phyloP scores from a whole-genome alignment of 2,329 filamentous ascomycete genomes.

The Hirsutella minnesotensis region DNA sequence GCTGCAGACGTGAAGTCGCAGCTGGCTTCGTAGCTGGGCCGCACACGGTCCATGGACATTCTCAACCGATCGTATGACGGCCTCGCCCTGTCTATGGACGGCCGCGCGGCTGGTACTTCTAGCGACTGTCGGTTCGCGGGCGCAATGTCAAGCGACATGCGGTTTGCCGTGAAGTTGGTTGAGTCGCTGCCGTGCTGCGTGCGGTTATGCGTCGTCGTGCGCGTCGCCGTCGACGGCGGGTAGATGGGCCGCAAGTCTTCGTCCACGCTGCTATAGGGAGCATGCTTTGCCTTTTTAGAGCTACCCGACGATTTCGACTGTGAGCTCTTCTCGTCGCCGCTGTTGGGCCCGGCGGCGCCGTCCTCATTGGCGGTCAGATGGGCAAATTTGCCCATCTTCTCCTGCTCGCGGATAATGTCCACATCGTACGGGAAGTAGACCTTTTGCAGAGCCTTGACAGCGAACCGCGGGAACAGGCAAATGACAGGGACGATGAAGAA shows the following conservation, averaged over 20 bases:
- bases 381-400: slow-evolving; percentile 70
- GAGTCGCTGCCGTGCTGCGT: slow-evolving; percentile 91
- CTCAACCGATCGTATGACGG: slow-evolving; percentile 84
- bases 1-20: slow-evolving; percentile 88
- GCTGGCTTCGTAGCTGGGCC: slow-evolving; percentile 75
- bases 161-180: slow-evolving; percentile 71
- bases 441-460: slow-evolving; percentile 80
- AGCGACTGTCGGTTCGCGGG: slow-evolving; percentile 46
- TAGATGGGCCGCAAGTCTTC: slow-evolving; percentile 91
- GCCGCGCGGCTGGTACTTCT: slow-evolving; percentile 30
- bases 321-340: slow-evolving; percentile 17
- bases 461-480: slow-evolving; percentile 78
- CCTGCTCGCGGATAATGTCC: slow-evolving; percentile 91
- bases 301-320: slow-evolving; percentile 48
- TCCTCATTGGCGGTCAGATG: slow-evolving; percentile 37
- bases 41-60: slow-evolving; percentile 74
- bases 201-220: slow-evolving; percentile 60
- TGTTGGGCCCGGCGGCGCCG: slow-evolving; percentile 25
- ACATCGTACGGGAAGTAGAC: slow-evolving; percentile 88
- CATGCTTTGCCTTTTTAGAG: slow-evolving; percentile 41
- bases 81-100: slow-evolving; percentile 57
- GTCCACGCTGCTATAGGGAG: slow-evolving; percentile 53
- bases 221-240: slow-evolving; percentile 75
- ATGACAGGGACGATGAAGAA: slow-evolving; percentile 69
- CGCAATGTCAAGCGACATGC: slow-evolving; percentile 34